Conservation (phyloP, 129 eudicot genomes). For the Lactuca saligna region DNA sequence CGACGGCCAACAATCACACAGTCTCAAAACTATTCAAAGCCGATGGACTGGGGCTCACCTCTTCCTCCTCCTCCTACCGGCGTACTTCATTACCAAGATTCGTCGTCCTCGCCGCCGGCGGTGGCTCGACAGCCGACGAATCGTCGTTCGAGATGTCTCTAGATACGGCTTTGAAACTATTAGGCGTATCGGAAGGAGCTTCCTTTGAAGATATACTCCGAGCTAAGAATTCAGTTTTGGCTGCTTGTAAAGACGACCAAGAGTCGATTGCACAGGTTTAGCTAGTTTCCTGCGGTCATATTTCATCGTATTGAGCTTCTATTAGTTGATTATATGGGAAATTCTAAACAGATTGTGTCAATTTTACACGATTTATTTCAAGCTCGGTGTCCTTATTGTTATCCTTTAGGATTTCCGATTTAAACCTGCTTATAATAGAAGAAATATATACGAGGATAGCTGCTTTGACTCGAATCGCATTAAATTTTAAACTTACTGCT, state of each 20-base stretch:
- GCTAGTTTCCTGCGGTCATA: not conserved
- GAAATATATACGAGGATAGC: not conserved
- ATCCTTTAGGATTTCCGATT: constrained; percentile 4
- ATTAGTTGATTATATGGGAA: not conserved
- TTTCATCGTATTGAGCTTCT: not conserved
- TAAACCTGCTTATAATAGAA: not conserved
- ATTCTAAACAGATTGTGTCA: not conserved
- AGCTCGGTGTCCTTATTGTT: not conserved
- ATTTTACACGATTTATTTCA: not conserved
- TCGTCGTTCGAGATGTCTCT: constrained; percentile 81
- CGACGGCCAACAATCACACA: constrained; percentile 17
- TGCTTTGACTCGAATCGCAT: not conserved
- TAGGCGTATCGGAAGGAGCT: constrained; percentile 84
- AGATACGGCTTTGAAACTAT: constrained; percentile 67
- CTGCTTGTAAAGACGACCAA: constrained; percentile 74
- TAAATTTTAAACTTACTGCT: constrained; percentile 11
- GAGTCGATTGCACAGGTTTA: constrained; percentile 68
- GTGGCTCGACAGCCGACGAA: constrained; percentile 70
- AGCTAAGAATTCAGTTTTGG: constrained; percentile 73
- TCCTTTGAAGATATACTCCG: constrained; percentile 75
- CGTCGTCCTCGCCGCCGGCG: constrained; percentile 46
- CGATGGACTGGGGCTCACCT: constrained; percentile 17
- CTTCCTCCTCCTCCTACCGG: constrained; percentile 19
- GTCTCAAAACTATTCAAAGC: constrained; percentile 12
- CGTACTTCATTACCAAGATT: constrained; percentile 42